Evolutionary conservation across 2,329 filamentous ascomycete genomes (phyloP), one percentile per base, ranked within the genome.

Genomic region (Penicillium expansum): DNA sequence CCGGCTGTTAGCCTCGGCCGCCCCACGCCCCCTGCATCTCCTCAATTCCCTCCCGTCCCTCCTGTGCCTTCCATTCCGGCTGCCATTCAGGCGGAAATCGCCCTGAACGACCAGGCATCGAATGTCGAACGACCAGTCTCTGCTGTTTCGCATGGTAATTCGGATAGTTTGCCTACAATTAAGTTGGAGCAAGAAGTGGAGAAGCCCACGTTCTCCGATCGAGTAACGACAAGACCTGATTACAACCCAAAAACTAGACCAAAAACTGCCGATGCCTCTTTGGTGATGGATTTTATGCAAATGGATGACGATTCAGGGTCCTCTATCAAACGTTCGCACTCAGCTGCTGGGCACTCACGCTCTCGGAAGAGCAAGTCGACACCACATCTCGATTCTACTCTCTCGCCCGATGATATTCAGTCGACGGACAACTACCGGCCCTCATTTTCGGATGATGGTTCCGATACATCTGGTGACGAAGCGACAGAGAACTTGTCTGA

Each of bases 61-160:
- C 43, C 62, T 8, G 55, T 60, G 24, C 55, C 62, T n/a, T 56
- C 61, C 9, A 52, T 64, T 29, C 64, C 64, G 22, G 52, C 60
- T 30, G 44, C 53, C 6, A 62, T 67, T 44, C 57, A 59, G 16
- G 38, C 58, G 22, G 55, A 65, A 41, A 56, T 54, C 5, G 51
- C 58, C 27, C 45, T 57, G 3, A 55, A 29, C 20, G 53, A 55
- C 27, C 60, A 66, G 20, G 56, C 65, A 54, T 38, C 63, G 44
- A 52, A 89, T 61, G 92, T 92, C 65, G 89, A 89, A 5, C 84
- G 91, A 11, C 92, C 92, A 0, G 76, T 95, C 18, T 96, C 92
- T 2, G 80, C 92, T 20, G 86, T 95, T 14, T 96, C 91, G 1
- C 92, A 87, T 20, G 91, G 94, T 70, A 91, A 90, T 0, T 88